Base-by-base conservation (phyloP, 169 alveolate species). In the Plasmodium knowlesi region DNA sequence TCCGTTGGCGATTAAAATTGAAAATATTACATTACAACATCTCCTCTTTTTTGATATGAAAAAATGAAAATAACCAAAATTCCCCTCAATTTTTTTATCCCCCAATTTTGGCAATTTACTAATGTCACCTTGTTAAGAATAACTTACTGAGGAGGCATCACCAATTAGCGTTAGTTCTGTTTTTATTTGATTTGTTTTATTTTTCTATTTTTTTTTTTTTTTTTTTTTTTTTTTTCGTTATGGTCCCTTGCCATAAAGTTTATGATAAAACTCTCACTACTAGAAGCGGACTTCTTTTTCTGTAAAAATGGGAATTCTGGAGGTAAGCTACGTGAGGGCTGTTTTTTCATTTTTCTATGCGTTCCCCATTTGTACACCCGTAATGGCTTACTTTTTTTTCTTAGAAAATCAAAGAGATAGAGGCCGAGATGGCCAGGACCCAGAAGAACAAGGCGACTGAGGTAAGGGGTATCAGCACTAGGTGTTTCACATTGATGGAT, bases 381-480 rank as follows among this genome's bases (percentile, higher is more conserved):
- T 54, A 19, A 19, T 85, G 28, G 43, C n/a, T 22, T 30, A 57
- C 14, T 67, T 61, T 76, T 30, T 79, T 54, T 67, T 34, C 9
- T 82, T 53, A 95, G 95, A 95, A 95, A 93, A 95, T 95, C 39
- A 88, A 93, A 41, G 99, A 98, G 92, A 98, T 98, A 34, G 99
- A 99, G 98, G 98, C 97, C 93, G 99, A 99, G 92, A 98, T 99
- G 99, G 99, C 99, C 92, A 96, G 99, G 92, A 99, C 99, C 82
- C 99, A 99, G 96, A 98, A 98, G 96, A 99, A 99, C 95, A 99
- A 99, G 95, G 99, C 99, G 67, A 99, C 99, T 8, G 98, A 98
- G 94, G 95, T 92, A 70, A 57, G 25, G 30, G 6, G 19, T 3
- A 39, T 25, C 16, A 53, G 12, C 28, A 67, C 67, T n/a, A 19